A percentile compares a stretch with the other conserved stretches of the same genome.
Evolutionary conservation across 2,329 filamentous ascomycete genomes (phyloP).

Genomic region (Aspergillus japonicus): DNA sequence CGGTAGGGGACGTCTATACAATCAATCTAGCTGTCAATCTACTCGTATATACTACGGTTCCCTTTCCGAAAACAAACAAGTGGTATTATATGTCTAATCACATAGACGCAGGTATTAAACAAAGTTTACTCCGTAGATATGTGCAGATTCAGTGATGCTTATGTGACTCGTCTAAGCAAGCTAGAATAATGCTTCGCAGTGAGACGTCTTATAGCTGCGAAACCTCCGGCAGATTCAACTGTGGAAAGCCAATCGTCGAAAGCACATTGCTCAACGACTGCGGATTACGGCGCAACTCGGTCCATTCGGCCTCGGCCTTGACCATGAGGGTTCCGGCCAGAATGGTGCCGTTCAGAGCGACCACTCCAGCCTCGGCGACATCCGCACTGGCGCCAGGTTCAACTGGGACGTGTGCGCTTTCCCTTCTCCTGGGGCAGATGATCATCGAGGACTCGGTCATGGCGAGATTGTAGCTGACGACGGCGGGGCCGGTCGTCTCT

Average conservation of each 20-base stretch:
- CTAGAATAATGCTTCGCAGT: too few species aligned
- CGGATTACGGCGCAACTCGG: constrained; percentile 44
- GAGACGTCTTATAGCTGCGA: constrained; percentile 17
- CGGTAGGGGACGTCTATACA: too few species aligned
- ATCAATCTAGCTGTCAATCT: too few species aligned
- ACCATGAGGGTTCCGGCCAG: constrained; percentile 60
- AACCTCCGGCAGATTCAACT: constrained; percentile 17
- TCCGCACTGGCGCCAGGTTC: constrained; percentile 35
- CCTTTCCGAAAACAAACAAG: too few species aligned
- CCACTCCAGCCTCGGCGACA: constrained; percentile 36
- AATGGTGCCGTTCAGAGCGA: constrained; percentile 58
- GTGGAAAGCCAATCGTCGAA: constrained; percentile 41
- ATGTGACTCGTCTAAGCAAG: too few species aligned
- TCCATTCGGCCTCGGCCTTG: constrained; percentile 55
- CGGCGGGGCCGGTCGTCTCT: constrained; percentile 37
- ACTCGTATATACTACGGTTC: too few species aligned
- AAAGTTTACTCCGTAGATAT: too few species aligned
- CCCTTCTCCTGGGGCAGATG: constrained; percentile 51
- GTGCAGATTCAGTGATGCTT: too few species aligned
- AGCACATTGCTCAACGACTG: constrained; percentile 47
- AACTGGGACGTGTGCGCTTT: constrained; percentile 44
- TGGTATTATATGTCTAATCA: too few species aligned
- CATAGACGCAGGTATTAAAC: too few species aligned
- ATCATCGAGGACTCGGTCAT: constrained; percentile 56
- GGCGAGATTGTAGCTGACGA: constrained; percentile 59